Evolutionary conservation across 139 green algal genomes (phyloP).

Genomic region (Volvox reticuliferus): DNA sequence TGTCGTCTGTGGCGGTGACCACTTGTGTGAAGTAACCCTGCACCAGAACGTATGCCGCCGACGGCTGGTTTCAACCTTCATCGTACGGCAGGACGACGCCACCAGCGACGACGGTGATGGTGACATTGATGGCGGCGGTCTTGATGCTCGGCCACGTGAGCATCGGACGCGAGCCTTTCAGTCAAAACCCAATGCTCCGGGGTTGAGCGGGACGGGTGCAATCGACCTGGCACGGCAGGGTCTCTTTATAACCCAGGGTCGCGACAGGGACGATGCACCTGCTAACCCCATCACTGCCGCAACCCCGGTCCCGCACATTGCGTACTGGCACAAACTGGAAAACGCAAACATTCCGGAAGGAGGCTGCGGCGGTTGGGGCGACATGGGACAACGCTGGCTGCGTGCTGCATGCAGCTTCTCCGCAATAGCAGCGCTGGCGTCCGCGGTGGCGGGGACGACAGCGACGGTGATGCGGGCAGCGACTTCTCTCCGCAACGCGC

Average conservation of each 20-base stretch:
- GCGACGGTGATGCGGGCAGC: not conserved
- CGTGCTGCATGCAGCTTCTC: not conserved
- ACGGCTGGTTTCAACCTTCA: too few species aligned
- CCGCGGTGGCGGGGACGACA: too few species aligned
- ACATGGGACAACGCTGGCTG: not conserved
- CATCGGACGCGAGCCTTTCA: too few species aligned
- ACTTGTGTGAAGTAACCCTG: too few species aligned
- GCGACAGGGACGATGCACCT: not conserved
- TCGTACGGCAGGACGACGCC: too few species aligned
- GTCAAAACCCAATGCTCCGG: too few species aligned
- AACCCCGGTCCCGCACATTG: too few species aligned
- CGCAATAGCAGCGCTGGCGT: not conserved
- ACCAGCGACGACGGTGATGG: not conserved
- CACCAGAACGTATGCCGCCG: too few species aligned
- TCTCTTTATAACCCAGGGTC: not conserved
- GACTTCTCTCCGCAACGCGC: not conserved
- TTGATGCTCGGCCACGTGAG: too few species aligned
- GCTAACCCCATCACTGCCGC: not conserved
- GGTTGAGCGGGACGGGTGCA: not conserved
- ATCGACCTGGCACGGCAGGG: not conserved
- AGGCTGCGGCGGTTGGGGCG: not conserved
- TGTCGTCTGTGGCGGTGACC: too few species aligned
- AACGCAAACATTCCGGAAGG: not conserved
- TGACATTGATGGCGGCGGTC: not conserved
- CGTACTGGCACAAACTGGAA: not conserved